Evolutionary conservation across 2,329 filamentous ascomycete species (phyloP).

Genomic region (Pestalotiopsis sp.): DNA sequence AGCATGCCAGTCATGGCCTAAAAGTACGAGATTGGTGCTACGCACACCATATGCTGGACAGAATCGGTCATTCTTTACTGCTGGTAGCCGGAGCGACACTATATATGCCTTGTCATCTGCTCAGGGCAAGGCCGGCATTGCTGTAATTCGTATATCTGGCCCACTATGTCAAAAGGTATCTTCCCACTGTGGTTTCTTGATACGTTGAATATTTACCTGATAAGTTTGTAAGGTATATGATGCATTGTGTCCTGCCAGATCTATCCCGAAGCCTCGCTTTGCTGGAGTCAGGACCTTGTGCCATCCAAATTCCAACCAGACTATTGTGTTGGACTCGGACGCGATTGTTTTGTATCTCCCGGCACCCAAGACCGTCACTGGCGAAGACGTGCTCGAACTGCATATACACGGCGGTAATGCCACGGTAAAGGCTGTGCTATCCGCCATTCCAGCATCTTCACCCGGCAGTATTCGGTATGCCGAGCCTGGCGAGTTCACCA

Average conservation of each 20-base stretch:
- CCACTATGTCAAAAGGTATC: conserved; percentile 60
- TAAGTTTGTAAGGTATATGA: conserved; percentile 44
- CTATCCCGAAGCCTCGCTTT: conserved; percentile 50
- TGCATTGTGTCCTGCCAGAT: conserved; percentile 50
- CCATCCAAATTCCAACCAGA: conserved; percentile 41
- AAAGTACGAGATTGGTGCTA: background rate
- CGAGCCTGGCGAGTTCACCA: conserved; percentile 94
- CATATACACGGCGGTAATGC: conserved; percentile 94
- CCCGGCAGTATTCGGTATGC: conserved; percentile 71
- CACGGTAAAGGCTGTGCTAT: conserved; percentile 82
- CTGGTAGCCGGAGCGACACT: conserved; percentile 52
- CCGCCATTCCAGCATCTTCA: conserved; percentile 66
- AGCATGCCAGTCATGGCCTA: background rate
- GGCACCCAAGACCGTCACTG: conserved; percentile 80
- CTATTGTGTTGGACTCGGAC: conserved; percentile 72
- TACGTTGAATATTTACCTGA: conserved; percentile 23
- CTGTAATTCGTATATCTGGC: conserved; percentile 86
- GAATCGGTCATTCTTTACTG: background rate
- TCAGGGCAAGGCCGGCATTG: conserved; percentile 84
- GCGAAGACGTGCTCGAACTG: conserved; percentile 88
- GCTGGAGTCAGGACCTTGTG: conserved; percentile 78
- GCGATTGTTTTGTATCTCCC: conserved; percentile 86
- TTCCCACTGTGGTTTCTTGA: background rate
- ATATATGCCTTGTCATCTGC: conserved; percentile 94
- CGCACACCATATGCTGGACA: background rate